Conservation (phyloP, 129 eudicot species). For the Helichrysum umbraculigerum region DNA sequence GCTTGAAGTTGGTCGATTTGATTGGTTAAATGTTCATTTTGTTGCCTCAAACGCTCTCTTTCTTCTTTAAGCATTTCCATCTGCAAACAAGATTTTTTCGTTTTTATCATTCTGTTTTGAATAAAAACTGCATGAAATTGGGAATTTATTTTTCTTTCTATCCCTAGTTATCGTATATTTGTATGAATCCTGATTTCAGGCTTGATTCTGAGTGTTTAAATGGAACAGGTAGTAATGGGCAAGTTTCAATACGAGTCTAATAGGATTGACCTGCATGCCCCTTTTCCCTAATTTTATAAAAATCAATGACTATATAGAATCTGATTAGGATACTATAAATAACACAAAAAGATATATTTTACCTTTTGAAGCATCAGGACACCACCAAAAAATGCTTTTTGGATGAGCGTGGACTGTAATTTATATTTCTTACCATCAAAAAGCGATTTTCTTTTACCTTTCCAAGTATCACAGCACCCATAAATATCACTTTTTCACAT, state of each 20-base stretch:
- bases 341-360: background rate
- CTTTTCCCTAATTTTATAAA: background rate
- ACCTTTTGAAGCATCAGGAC: too few relatives aligned
- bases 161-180: background rate
- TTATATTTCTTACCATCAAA: background rate
- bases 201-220: background rate
- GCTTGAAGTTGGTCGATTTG: slow-evolving; percentile 73
- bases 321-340: background rate
- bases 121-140: background rate
- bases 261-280: background rate
- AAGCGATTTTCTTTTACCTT: background rate
- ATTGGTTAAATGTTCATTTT: slow-evolving; percentile 59
- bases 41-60: slow-evolving; percentile 41
- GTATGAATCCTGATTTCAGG: background rate
- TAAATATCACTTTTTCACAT: too few relatives aligned
- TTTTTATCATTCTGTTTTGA: background rate
- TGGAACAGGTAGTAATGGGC: background rate
- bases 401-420: background rate
- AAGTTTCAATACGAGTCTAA: background rate
- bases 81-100: slow-evolving; percentile 35
- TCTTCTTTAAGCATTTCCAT: slow-evolving; percentile 54
- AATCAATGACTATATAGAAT: background rate
- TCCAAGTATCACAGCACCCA: background rate
- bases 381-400: too few relatives aligned
- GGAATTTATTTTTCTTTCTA: background rate